These are phyloP conservation scores for Lactarius akahatsu DNA, from an alignment of 768 basidiomycete species.

Conservation along the genomic window DNA sequence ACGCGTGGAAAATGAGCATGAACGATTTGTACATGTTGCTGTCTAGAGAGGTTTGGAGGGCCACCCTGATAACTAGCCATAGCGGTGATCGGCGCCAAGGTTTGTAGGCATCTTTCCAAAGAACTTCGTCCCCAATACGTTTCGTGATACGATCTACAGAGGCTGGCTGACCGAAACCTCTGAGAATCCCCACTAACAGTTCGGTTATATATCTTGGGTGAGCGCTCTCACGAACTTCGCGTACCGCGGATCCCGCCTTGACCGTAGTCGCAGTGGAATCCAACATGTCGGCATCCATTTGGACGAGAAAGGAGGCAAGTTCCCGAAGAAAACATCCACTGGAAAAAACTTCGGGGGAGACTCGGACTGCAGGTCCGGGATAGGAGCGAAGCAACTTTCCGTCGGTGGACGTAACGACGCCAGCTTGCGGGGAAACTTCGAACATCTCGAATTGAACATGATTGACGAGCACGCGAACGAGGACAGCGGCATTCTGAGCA, in stretches of 20 bases:
- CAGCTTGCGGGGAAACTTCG: constrained; percentile 42
- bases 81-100: constrained; percentile 29
- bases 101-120: constrained; percentile 21
- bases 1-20: not conserved
- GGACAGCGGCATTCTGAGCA: constrained; percentile 14
- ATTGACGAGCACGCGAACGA: constrained; percentile 3
- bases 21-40: not conserved
- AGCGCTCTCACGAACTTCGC: not conserved
- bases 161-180: constrained; percentile 37
- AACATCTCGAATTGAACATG: constrained; percentile 34
- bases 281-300: not conserved
- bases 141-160: constrained; percentile 28
- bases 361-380: constrained; percentile 44
- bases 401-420: constrained; percentile 37
- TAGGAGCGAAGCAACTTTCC: constrained; percentile 36
- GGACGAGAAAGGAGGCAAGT: not conserved
- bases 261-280: not conserved
- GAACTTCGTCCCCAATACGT: not conserved
- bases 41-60: constrained; percentile 34
- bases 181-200: not conserved
- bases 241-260: constrained; percentile 28
- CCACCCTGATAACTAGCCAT: constrained; percentile 36
- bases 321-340: not conserved
- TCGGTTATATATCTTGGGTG: constrained; percentile 1
- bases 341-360: constrained; percentile 31